Percentiles rank a stretch among this genome's conserved stretches.
These are phyloP conservation scores for Fusarium haematococcum DNA, from an alignment of 2,329 filamentous ascomycete species.

Conservation along the genomic window DNA sequence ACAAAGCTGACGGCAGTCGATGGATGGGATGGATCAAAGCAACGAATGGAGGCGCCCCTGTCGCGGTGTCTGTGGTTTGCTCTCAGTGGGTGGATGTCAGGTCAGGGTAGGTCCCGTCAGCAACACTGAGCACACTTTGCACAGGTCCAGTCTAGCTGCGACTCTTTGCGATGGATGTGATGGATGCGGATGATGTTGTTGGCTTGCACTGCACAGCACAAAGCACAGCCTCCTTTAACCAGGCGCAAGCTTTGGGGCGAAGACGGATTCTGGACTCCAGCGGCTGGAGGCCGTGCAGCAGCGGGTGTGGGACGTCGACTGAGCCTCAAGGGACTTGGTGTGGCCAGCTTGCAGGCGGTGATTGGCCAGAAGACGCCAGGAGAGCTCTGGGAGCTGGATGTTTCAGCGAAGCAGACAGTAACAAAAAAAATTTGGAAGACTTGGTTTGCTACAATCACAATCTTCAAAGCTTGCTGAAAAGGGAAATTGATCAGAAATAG, in stretches of 20 bases:
- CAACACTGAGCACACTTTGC: conserved; percentile 5
- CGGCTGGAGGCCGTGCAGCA: conserved; percentile 34
- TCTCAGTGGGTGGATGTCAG: conserved; percentile 13
- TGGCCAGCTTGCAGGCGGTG: conserved; percentile 43
- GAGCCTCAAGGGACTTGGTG: conserved; percentile 41
- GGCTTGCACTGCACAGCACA: conserved; percentile 3
- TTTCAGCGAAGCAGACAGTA: conserved; percentile 6
- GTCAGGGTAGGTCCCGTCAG: conserved; percentile 33
- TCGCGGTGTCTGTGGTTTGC: conserved; percentile 26
- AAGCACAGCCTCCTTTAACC: conserved; percentile 40
- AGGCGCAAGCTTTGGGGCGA: conserved; percentile 12
- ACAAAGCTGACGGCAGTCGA: conserved; percentile 32
- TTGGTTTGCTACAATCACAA: background rate
- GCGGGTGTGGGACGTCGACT: conserved; percentile 35
- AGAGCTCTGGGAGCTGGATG: conserved; percentile 14
- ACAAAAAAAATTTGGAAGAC: background rate
- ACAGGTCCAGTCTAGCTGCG: conserved; percentile 28
- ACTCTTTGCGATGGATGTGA: conserved; percentile 13
- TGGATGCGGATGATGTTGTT: conserved; percentile 15
- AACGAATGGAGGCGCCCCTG: conserved; percentile 19
- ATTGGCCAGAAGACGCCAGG: conserved; percentile 32
- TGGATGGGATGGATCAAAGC: background rate
- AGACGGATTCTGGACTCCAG: conserved; percentile 23
- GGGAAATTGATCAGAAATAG: background rate
- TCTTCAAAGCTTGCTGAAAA: background rate